Evolutionary conservation across 306 rosid genomes (phyloP), one percentile per base, ranked within the genome.

Genomic region (Dryas alaskensis): DNA sequence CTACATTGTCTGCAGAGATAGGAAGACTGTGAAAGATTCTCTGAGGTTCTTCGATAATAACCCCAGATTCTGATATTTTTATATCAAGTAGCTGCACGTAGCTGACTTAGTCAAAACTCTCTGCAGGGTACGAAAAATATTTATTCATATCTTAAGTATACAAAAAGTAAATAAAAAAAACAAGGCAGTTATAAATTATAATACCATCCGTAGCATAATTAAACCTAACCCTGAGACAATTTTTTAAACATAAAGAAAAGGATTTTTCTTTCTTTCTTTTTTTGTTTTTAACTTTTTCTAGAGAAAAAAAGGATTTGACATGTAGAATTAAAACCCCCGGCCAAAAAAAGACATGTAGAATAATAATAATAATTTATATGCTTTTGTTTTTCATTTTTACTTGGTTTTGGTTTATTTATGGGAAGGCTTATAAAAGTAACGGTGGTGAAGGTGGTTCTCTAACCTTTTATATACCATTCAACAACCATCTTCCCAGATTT

Each of bases 401-500:
- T 65, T 11, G 14, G 27, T 65, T 80, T 47, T 67, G 50, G 7
- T 73, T 27, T 22, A 46, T 40, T 65, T 57, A 70, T 9, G 10
- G 40, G 48, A 53, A 69, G 82, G 60, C 69, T 69, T 70, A 57
- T 44, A 73, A 77, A 50, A 73, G 84, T 40, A 58, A 72, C 43
- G 76, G 49, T 80, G 79, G 67, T 16, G 67, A 44, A 27, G 87
- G 82, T 70, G 78, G 80, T 79, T 81, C 51, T 79, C 62, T 65
- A 68, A 57, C 76, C 77, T 82, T 82, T 76, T 81, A 71, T 81
- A 79, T 81, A 84, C 82, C 80, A 84, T 77, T 82, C 84, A 85
- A 84, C 92, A 48, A 82, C 88, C 88, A 79, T 81, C 79, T 75
- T 69, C 87, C 75, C 80, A 67, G 52, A 52, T 89, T 78, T 79